A percentile compares a stretch with the other conserved stretches of the same genome.
These are phyloP conservation scores for Scedosporium aurantiacum DNA, from an alignment of 2,329 filamentous ascomycete genomes.

Conservation along the genomic window DNA sequence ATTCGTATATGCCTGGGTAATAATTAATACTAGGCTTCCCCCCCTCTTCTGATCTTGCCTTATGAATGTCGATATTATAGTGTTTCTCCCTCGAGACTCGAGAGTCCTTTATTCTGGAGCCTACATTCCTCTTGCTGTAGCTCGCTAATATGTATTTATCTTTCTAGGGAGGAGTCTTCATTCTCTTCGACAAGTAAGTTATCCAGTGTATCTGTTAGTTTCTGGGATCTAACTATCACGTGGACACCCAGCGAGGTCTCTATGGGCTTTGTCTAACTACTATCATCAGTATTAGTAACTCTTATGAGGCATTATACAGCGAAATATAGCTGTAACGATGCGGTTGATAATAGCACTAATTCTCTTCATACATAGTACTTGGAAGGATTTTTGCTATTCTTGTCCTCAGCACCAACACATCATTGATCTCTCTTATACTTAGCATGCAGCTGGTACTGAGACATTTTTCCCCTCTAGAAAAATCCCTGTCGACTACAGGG, in stretches of 20 bases:
- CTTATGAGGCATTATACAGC: constrained; percentile 26
- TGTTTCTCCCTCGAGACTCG: neutral
- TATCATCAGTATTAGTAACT: constrained; percentile 23
- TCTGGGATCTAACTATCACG: constrained; percentile 25
- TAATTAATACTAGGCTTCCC: too few species aligned
- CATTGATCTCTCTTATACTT: constrained; percentile 26
- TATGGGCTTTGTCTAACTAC: constrained; percentile 29
- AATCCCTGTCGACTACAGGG: constrained; percentile 6
- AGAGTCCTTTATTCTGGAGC: constrained; percentile 25
- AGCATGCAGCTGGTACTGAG: constrained; percentile 20
- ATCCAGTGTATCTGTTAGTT: too few species aligned
- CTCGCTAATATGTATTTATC: constrained; percentile 38
- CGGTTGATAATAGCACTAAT: constrained; percentile 11
- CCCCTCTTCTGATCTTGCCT: too few species aligned
- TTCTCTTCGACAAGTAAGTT: constrained; percentile 36
- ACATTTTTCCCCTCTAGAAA: constrained; percentile 12
- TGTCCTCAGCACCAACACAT: constrained; percentile 18
- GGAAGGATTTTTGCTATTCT: constrained; percentile 21
- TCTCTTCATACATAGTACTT: constrained; percentile 6
- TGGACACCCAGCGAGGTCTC: constrained; percentile 21
- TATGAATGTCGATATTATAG: too few species aligned
- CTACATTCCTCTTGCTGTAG: constrained; percentile 28
- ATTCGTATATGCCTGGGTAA: too few species aligned
- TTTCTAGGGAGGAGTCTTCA: constrained; percentile 30
- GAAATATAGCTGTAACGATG: constrained; percentile 20